Base-by-base conservation (phyloP, 768 basidiomycete genomes). In the Tephrocybe sp. region DNA sequence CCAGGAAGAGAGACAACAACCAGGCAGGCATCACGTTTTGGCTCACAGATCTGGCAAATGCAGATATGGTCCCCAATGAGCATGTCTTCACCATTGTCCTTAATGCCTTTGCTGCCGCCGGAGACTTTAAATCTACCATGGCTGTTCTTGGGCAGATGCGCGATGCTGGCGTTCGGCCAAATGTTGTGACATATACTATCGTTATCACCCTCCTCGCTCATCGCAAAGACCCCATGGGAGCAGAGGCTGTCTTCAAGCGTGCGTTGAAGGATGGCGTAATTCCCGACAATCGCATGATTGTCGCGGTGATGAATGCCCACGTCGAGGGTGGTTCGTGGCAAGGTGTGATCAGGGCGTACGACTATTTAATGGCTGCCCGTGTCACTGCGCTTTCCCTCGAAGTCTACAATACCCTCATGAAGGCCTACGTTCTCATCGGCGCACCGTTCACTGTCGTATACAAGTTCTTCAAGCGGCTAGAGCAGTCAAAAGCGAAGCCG, bases 401-500 rank as follows among this genome's bases (percentile, higher is more conserved):
- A 41, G 75, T 86, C 44, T 86, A 83, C 66, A 92, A 92, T 64
- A 82, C 82, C 21, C 75, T 97, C 21, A 69, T 96, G 56, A 91
- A 90, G 66, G 91, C 92, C 2, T 88, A 91, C 60, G 80, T 96
- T 45, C 72, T 87, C 39, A 78, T 90, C 28, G 91, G 88, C 21
- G 82, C 90, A 2, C 92, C 94, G 0, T 89, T 87, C 57, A 64
- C 66, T 26, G 64, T 81, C 22, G 84, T 93, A 32, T 70, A 80
- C 22, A 64, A 70, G 4, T 60, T 90, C 28, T 92, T 93, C 67
- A 69, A 74, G 36, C 76, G 72, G 45, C 68, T 92, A 48, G 65
- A 72, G 49, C 59, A 69, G 30, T 62, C 71, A 6, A 76, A 77
- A 3, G 61, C 86, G 13, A 72, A 73, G 31, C 87, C 91, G 0